Evolutionary conservation across 768 basidiomycete species (phyloP), one percentile per base, ranked within the genome.

Genomic region (Lactifluus echinatus): DNA sequence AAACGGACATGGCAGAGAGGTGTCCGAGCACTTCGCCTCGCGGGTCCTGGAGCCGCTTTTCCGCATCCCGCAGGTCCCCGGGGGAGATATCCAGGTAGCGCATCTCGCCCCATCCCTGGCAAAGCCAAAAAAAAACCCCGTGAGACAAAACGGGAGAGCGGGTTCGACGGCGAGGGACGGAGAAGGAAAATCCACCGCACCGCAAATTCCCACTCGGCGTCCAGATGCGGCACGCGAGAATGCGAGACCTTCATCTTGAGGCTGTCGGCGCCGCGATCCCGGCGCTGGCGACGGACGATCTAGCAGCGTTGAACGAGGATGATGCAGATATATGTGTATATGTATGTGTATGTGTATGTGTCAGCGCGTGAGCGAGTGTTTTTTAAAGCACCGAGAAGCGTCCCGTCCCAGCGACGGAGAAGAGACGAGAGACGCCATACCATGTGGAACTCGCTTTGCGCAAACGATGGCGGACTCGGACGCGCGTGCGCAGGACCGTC

Each of bases 81-180:
- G n/a, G 49, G 14, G 51, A 47, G 11, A 63, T 61, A 33, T 61
- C 59, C 10, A 57, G n/a, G 44, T 63, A 63, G 15, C 59, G 53
- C 56, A 64, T 54, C 5, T 54, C 55, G 4, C 63, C 61, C 62
- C 61, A 64, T 53, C 62, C 62, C 63, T 64, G n/a, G 14, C 21
- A 1, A 34, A 21, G 14, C 21, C 2, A 34, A 21, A 42, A 12
- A 28, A 4, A 24, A 23, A 40, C 21, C 11, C 21, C 6, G 8
- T 42, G 5, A 40, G 39, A 33, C 8, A 34, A 19, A n/a, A 8
- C 1, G 17, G 17, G 26, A 29, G 37, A 48, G 34, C 8, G n/a
- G 31, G 4, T 31, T 31, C 17, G 0, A n/a, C 3, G 2, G 31
- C 14, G 5, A 2, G 14, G 33, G 3, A 1, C n/a, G 11, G 15